These are phyloP conservation scores for Xylariaceae sp. DNA, from an alignment of 2,329 filamentous ascomycete species.

Conservation along the genomic window DNA sequence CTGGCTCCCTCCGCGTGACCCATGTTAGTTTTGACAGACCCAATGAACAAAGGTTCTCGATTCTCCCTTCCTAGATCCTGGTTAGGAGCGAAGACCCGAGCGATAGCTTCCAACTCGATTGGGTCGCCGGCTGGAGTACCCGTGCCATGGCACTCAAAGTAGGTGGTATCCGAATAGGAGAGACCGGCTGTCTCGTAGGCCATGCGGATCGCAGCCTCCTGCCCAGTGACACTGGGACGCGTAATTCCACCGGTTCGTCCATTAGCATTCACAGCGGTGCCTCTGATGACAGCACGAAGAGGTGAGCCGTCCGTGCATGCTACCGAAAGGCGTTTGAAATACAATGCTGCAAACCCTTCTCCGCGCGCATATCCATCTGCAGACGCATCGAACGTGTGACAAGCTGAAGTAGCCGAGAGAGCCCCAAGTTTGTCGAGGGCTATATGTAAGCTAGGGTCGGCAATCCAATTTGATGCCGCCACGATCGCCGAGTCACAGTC, in stretches of 20 bases:
- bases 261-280: conserved; percentile 32
- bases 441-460: conserved; percentile 29
- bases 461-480: conserved; percentile 33
- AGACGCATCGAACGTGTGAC: conserved; percentile 48
- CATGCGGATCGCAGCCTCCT: conserved; percentile 31
- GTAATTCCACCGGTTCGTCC: conserved; percentile 31
- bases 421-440: conserved; percentile 35
- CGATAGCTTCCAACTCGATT: conserved; percentile 45
- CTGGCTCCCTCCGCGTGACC: conserved; percentile 40
- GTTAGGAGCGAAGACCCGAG: conserved; percentile 10
- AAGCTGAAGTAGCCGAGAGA: conserved; percentile 45
- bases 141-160: conserved; percentile 40
- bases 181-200: conserved; percentile 29
- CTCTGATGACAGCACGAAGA: too few species aligned
- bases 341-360: conserved; percentile 52
- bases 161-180: conserved; percentile 16
- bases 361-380: conserved; percentile 59
- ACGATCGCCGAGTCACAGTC: conserved; percentile 38
- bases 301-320: too few species aligned
- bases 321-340: conserved; percentile 51
- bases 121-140: conserved; percentile 50
- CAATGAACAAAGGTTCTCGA: conserved; percentile 31
- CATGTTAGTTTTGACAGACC: conserved; percentile 27
- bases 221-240: conserved; percentile 18
- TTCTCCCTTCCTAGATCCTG: conserved; percentile 27